Conservation (phyloP, 73 alveolate genomes). For the Paramecium pentaurelia region DNA sequence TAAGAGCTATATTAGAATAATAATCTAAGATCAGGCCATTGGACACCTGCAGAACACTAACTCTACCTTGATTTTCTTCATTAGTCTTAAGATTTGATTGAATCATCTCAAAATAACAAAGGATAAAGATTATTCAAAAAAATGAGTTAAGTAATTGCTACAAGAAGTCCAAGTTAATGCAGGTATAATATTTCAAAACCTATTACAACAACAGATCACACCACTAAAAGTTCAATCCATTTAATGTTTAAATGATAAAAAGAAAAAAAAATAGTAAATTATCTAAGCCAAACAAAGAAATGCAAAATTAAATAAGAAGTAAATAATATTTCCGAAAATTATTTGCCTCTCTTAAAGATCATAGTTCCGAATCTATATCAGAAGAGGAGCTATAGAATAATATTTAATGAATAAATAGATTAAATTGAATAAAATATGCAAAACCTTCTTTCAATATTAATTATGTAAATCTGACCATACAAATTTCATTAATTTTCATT, state of each 20-base stretch:
- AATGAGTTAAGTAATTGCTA: conserved; percentile 28
- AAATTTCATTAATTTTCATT: neutral
- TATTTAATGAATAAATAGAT: neutral
- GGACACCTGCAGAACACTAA: conserved; percentile 36
- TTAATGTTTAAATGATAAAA: neutral
- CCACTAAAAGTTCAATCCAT: conserved; percentile 42
- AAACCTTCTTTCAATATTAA: neutral
- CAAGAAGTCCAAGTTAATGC: conserved; percentile 44
- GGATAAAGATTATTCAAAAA: conserved; percentile 51
- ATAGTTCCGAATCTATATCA: neutral
- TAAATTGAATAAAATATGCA: neutral
- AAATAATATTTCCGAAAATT: conserved; percentile 4
- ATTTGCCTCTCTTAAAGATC: neutral
- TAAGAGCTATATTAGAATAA: neutral
- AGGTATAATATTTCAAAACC: neutral
- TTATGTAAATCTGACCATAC: neutral
- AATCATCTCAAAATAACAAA: conserved; percentile 35
- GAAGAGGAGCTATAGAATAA: neutral
- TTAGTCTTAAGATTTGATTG: conserved; percentile 24
- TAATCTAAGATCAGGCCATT: conserved; percentile 29
- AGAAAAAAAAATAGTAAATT: neutral
- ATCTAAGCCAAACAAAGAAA: neutral
- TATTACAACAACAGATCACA: conserved; percentile 5
- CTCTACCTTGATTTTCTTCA: conserved; percentile 16
- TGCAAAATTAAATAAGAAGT: neutral